Evolutionary conservation across 176 grass and related monocot genomes (phyloP), one percentile per base, ranked within the genome.

Genomic region (Cenchrus fungigraminus): DNA sequence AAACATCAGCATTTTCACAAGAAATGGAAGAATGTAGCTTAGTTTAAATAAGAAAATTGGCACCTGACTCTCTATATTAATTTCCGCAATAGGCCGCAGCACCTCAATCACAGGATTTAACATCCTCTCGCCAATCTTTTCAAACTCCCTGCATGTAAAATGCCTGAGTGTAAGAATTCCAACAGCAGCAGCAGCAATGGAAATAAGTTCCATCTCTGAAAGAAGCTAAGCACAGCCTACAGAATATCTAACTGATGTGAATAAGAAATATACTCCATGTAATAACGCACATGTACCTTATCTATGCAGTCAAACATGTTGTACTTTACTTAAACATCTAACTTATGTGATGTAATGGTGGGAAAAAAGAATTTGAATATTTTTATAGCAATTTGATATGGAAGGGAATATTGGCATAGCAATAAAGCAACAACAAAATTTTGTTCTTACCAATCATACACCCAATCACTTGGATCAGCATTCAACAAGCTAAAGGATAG

Each of bases 31-130:
- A 86, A 59, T 17, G 3, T 58, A 83, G 56, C 16, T 51, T 63
- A 58, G 32, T 42, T 15, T 34, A 87, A 84, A 16, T 34, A 89
- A 84, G 16, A 61, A 74, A 84, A 84, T 76, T 56, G 42, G 79
- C 86, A 99, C 93, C 97, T 99, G 97, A 88, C 93, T 96, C 87
- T 99, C 97, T 78, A 99, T 81, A 87, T 84, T 92, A 71, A 99
- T 94, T 71, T 96, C 90, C 44, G 93, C 93, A 87, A 96, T 90
- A 12, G 97, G 93, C 40, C 47, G 78, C 88, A 99, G 61, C 25
- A 91, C 93, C 86, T 99, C 90, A 69, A 91, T 57, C 63, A 99
- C 81, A 86, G 97, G 93, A 37, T 44, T 76, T n/a, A 99, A 79
- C 79, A 99, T 78, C 84, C 57, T 88, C 75, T 96, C 88, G 46